Conservation (phyloP, 2,329 filamentous ascomycete species). For the Colletotrichum sp. region DNA sequence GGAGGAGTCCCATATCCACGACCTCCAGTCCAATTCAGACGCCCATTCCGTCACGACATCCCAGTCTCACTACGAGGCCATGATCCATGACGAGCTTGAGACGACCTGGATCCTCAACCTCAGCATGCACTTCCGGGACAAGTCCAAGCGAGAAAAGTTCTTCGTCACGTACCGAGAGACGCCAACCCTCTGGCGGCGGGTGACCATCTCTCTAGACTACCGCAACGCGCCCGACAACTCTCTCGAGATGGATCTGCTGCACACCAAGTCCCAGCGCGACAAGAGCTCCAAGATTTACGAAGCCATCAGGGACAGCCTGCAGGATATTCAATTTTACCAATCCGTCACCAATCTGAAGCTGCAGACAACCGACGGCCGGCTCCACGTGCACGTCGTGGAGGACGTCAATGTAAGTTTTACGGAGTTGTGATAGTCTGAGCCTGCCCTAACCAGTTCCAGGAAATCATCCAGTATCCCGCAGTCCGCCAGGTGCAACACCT, state of each 20-base stretch:
- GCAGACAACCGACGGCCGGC: constrained; percentile 82
- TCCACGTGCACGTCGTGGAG: constrained; percentile 98
- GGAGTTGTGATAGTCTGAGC: neutral
- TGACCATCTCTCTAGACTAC: constrained; percentile 95
- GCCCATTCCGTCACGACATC: constrained; percentile 55
- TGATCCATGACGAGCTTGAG: constrained; percentile 83
- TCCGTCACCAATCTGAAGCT: constrained; percentile 96
- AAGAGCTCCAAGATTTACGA: constrained; percentile 95
- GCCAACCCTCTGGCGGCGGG: constrained; percentile 79
- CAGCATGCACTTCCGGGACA: constrained; percentile 97
- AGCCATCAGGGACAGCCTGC: constrained; percentile 87
- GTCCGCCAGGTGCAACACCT: constrained; percentile 78
- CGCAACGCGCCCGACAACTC: constrained; percentile 80
- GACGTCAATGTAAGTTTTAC: constrained; percentile 73
- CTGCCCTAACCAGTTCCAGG: constrained; percentile 44
- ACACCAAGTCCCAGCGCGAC: constrained; percentile 83
- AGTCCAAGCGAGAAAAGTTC: constrained; percentile 93
- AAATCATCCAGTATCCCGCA: constrained; percentile 87
- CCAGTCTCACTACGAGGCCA: constrained; percentile 57
- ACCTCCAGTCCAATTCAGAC: constrained; percentile 42
- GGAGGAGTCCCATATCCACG: constrained; percentile 25
- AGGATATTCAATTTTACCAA: constrained; percentile 95
- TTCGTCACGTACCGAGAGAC: constrained; percentile 92
- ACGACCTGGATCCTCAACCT: constrained; percentile 94
- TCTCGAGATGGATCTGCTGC: constrained; percentile 81